A percentile compares a stretch with the other conserved stretches of the same genome.
These are phyloP conservation scores for Globisporangium camurandrum DNA, from an alignment of 352 stramenopile genomes.

Conservation along the genomic window DNA sequence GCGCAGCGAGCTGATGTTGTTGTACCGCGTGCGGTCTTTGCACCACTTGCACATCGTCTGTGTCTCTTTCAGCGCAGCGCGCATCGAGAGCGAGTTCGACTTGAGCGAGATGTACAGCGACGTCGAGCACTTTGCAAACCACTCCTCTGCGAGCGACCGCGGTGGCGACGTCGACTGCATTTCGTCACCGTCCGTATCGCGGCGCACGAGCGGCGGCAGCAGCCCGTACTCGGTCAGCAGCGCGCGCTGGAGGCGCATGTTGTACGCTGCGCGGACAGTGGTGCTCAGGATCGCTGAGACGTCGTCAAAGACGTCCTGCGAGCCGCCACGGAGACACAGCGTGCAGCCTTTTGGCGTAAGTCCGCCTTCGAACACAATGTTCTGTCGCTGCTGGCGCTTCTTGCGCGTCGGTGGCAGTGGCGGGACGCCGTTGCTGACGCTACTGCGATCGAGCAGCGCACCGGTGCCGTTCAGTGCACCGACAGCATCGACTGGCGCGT, in stretches of 20 bases:
- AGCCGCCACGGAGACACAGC: conserved; percentile 70
- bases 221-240: conserved; percentile 56
- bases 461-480: too few species aligned
- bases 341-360: conserved; percentile 68
- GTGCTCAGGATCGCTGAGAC: conserved; percentile 49
- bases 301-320: conserved; percentile 54
- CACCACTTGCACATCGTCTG: conserved; percentile 81
- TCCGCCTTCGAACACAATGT: conserved; percentile 83
- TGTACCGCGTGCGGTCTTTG: conserved; percentile 74
- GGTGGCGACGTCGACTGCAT: not conserved
- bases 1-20: conserved; percentile 78
- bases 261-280: conserved; percentile 69
- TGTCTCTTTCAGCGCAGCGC: conserved; percentile 69
- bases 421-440: conserved; percentile 3
- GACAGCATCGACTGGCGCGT: too few species aligned
- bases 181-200: conserved; percentile 17
- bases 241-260: conserved; percentile 67
- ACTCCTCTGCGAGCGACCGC: conserved; percentile 70
- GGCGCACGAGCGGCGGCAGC: conserved; percentile 38
- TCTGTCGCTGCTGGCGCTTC: conserved; percentile 68
- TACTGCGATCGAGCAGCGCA: too few species aligned
- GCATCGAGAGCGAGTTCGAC: conserved; percentile 82
- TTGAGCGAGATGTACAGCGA: conserved; percentile 83
- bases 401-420: conserved; percentile 13
- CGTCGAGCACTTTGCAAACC: conserved; percentile 71